phyloP scores from a whole-genome alignment of 352 stramenopile genomes.

The Phytopythium cucurbitacearum region DNA sequence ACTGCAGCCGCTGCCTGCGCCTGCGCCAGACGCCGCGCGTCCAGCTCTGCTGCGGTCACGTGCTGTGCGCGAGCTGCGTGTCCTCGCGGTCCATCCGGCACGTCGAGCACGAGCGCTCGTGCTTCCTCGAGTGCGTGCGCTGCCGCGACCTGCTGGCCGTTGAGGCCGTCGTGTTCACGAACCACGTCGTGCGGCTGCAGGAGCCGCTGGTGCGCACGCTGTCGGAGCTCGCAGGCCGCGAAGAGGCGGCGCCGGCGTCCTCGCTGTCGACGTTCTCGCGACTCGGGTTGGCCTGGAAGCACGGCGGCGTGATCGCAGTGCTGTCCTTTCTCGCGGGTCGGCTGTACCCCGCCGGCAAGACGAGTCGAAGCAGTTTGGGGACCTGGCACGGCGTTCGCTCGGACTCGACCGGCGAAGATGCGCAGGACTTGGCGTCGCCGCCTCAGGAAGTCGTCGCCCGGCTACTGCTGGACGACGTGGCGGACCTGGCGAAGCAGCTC shows the following conservation, averaged over 20 bases:
- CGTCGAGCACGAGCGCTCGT: constrained; percentile 32
- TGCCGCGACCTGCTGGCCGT: constrained; percentile 50
- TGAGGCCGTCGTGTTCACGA: constrained; percentile 52
- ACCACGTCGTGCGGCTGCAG: constrained; percentile 48
- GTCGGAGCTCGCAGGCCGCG: constrained; percentile 17
- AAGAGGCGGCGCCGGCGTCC: not conserved
- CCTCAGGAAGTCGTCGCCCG: constrained; percentile 17
- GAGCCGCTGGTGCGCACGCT: constrained; percentile 25
- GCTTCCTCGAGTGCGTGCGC: constrained; percentile 47
- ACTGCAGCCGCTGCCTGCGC: constrained; percentile 50
- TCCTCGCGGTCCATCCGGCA: constrained; percentile 39
- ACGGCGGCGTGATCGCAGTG: constrained; percentile 33
- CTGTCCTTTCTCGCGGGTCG: constrained; percentile 35
- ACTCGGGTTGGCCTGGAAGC: constrained; percentile 25
- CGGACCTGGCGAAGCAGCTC: constrained; percentile 13
- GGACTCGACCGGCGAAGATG: constrained; percentile 11
- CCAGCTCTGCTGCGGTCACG: constrained; percentile 62
- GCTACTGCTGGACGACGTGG: constrained; percentile 19
- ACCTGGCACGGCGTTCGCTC: constrained; percentile 1
- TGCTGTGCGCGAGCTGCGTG: constrained; percentile 53
- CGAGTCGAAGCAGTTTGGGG: not conserved
- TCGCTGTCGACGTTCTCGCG: constrained; percentile 5
- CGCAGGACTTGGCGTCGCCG: constrained; percentile 9
- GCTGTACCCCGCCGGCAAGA: constrained; percentile 14
- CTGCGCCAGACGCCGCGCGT: constrained; percentile 53